These are phyloP conservation scores for Backusella psychrophila DNA, from an alignment of 192 early-diverging fungal species.

Conservation along the genomic window DNA sequence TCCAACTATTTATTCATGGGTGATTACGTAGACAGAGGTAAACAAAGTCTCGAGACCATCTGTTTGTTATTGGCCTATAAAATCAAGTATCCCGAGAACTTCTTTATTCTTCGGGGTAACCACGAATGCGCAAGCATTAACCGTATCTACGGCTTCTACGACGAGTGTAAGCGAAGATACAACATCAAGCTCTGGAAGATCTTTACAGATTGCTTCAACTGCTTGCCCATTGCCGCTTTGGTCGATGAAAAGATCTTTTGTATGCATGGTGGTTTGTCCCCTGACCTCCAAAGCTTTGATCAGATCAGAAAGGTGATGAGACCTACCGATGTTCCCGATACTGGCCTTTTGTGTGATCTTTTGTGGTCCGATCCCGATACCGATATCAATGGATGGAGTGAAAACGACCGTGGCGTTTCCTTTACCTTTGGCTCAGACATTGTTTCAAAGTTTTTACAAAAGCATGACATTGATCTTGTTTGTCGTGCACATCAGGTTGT, in stretches of 20 bases:
- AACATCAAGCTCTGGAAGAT: conserved; percentile 95
- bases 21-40: conserved; percentile 83
- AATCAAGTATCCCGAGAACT: conserved; percentile 99
- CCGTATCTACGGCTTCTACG: conserved; percentile 95
- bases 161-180: conserved; percentile 93
- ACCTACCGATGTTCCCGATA: conserved; percentile 97
- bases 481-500: conserved; percentile 95
- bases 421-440: conserved; percentile 97
- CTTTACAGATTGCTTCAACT: conserved; percentile 69
- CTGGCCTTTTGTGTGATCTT: conserved; percentile 92
- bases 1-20: conserved; percentile 97
- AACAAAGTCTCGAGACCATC: too few relatives aligned
- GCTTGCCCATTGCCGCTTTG: conserved; percentile 94
- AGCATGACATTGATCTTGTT: conserved; percentile 95
- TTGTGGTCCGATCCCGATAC: conserved; percentile 98
- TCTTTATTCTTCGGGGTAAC: conserved; percentile 92
- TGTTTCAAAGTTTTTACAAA: conserved; percentile 78
- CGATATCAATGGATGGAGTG: conserved; percentile 92
- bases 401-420: conserved; percentile 95
- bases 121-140: conserved; percentile 40
- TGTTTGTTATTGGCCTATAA: conserved; percentile 87
- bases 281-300: conserved; percentile 96
- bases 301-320: conserved; percentile 96
- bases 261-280: conserved; percentile 98
- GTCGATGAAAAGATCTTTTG: conserved; percentile 98